These are phyloP conservation scores for Blastosporella zonata DNA, from an alignment of 1,284 basidiomycete genomes.

Conservation along the genomic window DNA sequence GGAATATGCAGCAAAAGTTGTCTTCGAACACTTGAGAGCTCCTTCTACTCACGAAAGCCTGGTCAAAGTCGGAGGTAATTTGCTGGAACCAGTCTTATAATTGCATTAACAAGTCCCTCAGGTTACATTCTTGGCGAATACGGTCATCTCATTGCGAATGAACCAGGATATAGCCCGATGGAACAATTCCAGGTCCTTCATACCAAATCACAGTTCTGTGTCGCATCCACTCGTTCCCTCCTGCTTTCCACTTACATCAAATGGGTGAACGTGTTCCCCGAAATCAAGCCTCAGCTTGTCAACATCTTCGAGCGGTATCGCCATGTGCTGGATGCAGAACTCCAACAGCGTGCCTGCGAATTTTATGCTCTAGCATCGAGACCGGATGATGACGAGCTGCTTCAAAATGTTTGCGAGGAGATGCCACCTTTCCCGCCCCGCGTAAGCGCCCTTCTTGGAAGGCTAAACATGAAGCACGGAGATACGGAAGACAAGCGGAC, in stretches of 20 bases:
- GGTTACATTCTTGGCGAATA: slow-evolving; percentile 98
- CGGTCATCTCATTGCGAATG: slow-evolving; percentile 96
- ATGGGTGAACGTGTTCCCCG: slow-evolving; percentile 99
- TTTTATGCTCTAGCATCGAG: slow-evolving; percentile 84
- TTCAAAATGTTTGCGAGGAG: slow-evolving; percentile 96
- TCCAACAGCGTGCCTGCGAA: slow-evolving; percentile 98
- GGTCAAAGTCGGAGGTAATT: slow-evolving; percentile 90
- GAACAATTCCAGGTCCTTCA: slow-evolving; percentile 96
- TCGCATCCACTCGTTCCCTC: slow-evolving; percentile 88
- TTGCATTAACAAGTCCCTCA: slow-evolving; percentile 27
- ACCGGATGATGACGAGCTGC: slow-evolving; percentile 85
- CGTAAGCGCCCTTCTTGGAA: slow-evolving; percentile 83
- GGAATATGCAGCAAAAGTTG: slow-evolving; percentile 92
- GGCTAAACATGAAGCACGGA: slow-evolving; percentile 85
- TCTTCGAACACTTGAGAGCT: slow-evolving; percentile 86
- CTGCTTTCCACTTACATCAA: slow-evolving; percentile 98
- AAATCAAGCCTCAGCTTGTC: slow-evolving; percentile 92
- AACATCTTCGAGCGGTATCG: slow-evolving; percentile 98
- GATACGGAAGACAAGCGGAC: slow-evolving; percentile 92
- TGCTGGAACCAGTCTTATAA: background rate
- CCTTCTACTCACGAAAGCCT: slow-evolving; percentile 95
- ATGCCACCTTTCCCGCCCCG: slow-evolving; percentile 98
- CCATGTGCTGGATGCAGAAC: slow-evolving; percentile 95
- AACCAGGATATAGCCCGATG: slow-evolving; percentile 87
- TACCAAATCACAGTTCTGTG: slow-evolving; percentile 93